Conservation (phyloP, 2,329 filamentous ascomycete genomes). For the Phaeosphaeria sp. region DNA sequence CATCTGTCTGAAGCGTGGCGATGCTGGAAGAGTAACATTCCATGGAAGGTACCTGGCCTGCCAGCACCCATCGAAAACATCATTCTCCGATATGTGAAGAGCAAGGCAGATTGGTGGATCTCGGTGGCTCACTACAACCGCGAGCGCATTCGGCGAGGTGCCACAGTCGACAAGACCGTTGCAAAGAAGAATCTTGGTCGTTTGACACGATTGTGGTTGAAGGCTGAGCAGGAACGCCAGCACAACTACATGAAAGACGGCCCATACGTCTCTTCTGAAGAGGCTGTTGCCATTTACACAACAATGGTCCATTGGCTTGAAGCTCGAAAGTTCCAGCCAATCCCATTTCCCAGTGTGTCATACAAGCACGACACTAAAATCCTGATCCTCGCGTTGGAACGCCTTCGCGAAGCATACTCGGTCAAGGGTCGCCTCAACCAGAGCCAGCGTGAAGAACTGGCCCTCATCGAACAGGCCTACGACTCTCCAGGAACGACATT, state of each 20-base stretch:
- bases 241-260: slow-evolving; percentile 99
- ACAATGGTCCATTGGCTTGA: slow-evolving; percentile 99
- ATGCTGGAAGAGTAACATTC: slow-evolving; percentile 99
- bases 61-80: slow-evolving; percentile 99
- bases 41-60: slow-evolving; percentile 97
- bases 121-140: slow-evolving; percentile 99
- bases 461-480: slow-evolving; percentile 96
- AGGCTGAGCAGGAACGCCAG: slow-evolving; percentile 96
- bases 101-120: slow-evolving; percentile 99
- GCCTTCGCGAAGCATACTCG: slow-evolving; percentile 92
- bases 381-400: slow-evolving; percentile 90
- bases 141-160: slow-evolving; percentile 93
- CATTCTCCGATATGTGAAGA: slow-evolving; percentile 97
- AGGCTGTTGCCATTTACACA: slow-evolving; percentile 98
- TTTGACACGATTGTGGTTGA: slow-evolving; percentile 93
- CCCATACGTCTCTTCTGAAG: slow-evolving; percentile 96
- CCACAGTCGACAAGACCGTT: slow-evolving; percentile 98
- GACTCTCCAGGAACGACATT: slow-evolving; percentile 96
- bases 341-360: slow-evolving; percentile 97
- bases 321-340: slow-evolving; percentile 96
- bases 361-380: slow-evolving; percentile 99
- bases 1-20: slow-evolving; percentile 98
- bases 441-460: slow-evolving; percentile 94
- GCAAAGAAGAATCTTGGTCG: slow-evolving; percentile 99
- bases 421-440: slow-evolving; percentile 97